These are phyloP conservation scores for Sarcodon sp. DNA, from an alignment of 768 basidiomycete genomes.

Conservation along the genomic window DNA sequence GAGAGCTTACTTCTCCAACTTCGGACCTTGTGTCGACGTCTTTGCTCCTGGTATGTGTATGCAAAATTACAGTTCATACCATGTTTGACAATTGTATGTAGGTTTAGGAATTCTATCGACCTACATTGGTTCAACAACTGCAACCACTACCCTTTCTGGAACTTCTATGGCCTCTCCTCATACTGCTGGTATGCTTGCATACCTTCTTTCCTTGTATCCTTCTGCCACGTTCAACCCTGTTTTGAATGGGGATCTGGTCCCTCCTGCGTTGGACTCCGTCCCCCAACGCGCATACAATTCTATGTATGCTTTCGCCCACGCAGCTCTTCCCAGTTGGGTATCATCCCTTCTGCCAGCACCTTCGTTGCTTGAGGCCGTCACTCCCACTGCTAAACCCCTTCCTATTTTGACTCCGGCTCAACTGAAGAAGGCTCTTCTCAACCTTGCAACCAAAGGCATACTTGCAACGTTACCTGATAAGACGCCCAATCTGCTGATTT, in stretches of 20 bases:
- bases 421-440: slow-evolving; percentile 63
- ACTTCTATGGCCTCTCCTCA: slow-evolving; percentile 96
- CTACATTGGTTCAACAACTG: slow-evolving; percentile 49
- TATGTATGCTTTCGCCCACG: slow-evolving; percentile 42
- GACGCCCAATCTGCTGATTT: slow-evolving; percentile 61
- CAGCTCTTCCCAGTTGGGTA: slow-evolving; percentile 37
- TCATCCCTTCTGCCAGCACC: neutral
- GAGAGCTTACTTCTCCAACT: slow-evolving; percentile 89
- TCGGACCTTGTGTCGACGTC: slow-evolving; percentile 81
- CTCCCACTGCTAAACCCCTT: slow-evolving; percentile 29
- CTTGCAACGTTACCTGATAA: slow-evolving; percentile 31
- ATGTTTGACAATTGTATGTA: slow-evolving; percentile 6
- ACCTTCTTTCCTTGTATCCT: slow-evolving; percentile 84
- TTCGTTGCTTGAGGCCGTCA: neutral
- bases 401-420: slow-evolving; percentile 44
- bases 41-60: slow-evolving; percentile 62
- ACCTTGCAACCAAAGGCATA: slow-evolving; percentile 36
- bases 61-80: neutral
- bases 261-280: slow-evolving; percentile 20
- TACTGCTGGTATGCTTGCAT: slow-evolving; percentile 80
- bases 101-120: slow-evolving; percentile 85
- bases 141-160: slow-evolving; percentile 73
- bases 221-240: slow-evolving; percentile 45
- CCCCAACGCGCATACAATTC: slow-evolving; percentile 25
- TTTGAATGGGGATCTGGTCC: slow-evolving; percentile 23